Evolutionary conservation across 2,329 filamentous ascomycete species (phyloP).

Genomic region (Geoglossum cookeanum): DNA sequence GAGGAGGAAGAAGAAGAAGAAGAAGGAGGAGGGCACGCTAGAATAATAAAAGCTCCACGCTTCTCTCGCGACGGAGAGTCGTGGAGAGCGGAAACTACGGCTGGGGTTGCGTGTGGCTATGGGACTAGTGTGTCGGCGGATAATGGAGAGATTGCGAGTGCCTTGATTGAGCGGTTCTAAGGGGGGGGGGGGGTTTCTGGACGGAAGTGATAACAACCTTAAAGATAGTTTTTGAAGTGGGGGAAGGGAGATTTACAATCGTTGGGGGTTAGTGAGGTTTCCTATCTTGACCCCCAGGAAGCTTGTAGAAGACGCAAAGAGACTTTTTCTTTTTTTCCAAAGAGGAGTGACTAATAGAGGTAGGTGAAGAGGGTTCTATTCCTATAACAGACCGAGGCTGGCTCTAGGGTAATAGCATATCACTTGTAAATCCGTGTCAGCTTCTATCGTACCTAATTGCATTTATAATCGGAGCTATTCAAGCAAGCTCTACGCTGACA

Average conservation of each 20-base stretch:
- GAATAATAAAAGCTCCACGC: too few relatives aligned
- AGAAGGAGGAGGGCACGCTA: too few relatives aligned
- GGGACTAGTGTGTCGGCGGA: slow-evolving; percentile 18
- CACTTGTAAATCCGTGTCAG: too few relatives aligned
- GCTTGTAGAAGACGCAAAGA: slow-evolving; percentile 15
- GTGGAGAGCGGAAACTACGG: neutral
- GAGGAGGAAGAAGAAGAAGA: too few relatives aligned
- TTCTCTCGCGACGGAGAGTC: too few relatives aligned
- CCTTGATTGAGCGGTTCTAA: slow-evolving; percentile 17
- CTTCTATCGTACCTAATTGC: too few relatives aligned
- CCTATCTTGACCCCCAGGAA: slow-evolving; percentile 19
- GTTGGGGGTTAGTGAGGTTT: slow-evolving; percentile 19
- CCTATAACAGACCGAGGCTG: too few relatives aligned
- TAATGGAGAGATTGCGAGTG: slow-evolving; percentile 19
- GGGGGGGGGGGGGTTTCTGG: slow-evolving; percentile 13
- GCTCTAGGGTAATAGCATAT: too few relatives aligned
- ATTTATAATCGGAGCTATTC: too few relatives aligned
- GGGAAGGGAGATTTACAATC: slow-evolving; percentile 18
- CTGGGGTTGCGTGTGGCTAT: slow-evolving; percentile 20
- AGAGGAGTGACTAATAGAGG: neutral
- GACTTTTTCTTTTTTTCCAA: slow-evolving; percentile 11
- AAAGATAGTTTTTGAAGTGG: slow-evolving; percentile 12
- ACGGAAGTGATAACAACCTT: slow-evolving; percentile 18
- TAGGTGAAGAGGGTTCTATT: too few relatives aligned
- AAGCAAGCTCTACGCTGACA: too few relatives aligned